Evolutionary conservation across 2,329 filamentous ascomycete species (phyloP).

Genomic region (Cladosporium sp.): DNA sequence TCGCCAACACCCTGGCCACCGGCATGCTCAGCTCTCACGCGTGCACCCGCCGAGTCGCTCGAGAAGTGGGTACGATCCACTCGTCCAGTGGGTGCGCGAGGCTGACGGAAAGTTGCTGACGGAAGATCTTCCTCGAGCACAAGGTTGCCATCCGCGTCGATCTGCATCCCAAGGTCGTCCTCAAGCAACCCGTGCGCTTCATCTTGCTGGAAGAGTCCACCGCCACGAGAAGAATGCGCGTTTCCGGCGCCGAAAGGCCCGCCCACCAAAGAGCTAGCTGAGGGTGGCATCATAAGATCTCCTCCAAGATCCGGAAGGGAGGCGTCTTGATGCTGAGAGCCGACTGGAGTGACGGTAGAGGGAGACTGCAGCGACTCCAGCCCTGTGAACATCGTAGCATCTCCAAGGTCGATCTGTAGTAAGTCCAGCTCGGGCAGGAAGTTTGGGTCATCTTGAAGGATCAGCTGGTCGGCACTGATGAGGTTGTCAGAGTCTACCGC

Average conservation of each 20-base stretch:
- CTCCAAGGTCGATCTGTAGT: constrained; percentile 55
- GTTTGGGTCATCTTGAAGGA: constrained; percentile 75
- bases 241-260: constrained; percentile 34
- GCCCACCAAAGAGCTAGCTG: constrained; percentile 32
- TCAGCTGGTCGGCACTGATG: constrained; percentile 66
- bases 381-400: constrained; percentile 32
- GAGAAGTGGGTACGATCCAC: constrained; percentile 8
- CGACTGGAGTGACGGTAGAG: constrained; percentile 35
- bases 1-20: constrained; percentile 32
- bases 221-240: constrained; percentile 36
- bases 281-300: constrained; percentile 41
- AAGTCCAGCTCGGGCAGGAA: constrained; percentile 67
- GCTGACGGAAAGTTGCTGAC: constrained; percentile 14
- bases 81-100: constrained; percentile 10
- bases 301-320: constrained; percentile 35
- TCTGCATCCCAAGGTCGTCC: constrained; percentile 45
- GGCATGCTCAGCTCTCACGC: constrained; percentile 41
- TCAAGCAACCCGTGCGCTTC: constrained; percentile 41
- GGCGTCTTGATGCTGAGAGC: constrained; percentile 18
- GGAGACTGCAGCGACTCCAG: constrained; percentile 40
- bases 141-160: constrained; percentile 60
- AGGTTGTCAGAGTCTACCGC: neutral
- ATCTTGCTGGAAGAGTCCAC: constrained; percentile 1
- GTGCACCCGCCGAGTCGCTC: constrained; percentile 29
- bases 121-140: constrained; percentile 15